A percentile compares a stretch with the other conserved stretches of the same genome.
phyloP scores from a whole-genome alignment of 1,284 basidiomycete species.

The Coniophora puteana region DNA sequence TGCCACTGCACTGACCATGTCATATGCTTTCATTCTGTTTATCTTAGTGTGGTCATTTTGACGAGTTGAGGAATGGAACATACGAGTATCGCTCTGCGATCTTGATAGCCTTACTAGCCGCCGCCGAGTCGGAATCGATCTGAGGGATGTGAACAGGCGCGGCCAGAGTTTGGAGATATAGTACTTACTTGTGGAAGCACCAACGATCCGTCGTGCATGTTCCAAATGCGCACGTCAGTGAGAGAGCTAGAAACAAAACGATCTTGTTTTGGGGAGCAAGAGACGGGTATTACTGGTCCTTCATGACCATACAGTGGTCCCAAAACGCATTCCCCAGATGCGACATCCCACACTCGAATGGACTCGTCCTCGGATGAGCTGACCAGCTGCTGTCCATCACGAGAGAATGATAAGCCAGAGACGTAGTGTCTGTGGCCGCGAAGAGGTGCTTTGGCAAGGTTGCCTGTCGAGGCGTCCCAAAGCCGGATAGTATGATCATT shows the following conservation, averaged over 20 bases:
- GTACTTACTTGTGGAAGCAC: slow-evolving; percentile 5
- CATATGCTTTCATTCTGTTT: too few relatives aligned
- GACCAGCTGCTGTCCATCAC: slow-evolving; percentile 14
- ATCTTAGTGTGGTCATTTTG: too few relatives aligned
- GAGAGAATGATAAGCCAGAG: slow-evolving; percentile 16
- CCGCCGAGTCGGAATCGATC: too few relatives aligned
- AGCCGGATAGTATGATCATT: slow-evolving; percentile 4
- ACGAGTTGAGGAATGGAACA: too few relatives aligned
- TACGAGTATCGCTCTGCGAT: too few relatives aligned
- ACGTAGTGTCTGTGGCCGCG: slow-evolving; percentile 11
- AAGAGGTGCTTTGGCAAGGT: slow-evolving; percentile 2
- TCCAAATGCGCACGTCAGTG: too few relatives aligned
- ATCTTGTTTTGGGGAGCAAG: neutral
- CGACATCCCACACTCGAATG: slow-evolving; percentile 1
- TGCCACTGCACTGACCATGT: neutral
- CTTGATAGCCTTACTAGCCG: too few relatives aligned
- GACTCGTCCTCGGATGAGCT: neutral
- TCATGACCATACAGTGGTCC: neutral
- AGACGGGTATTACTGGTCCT: too few relatives aligned
- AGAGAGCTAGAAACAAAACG: neutral
- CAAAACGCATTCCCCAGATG: neutral
- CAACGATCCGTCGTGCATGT: too few relatives aligned
- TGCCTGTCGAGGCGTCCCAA: slow-evolving; percentile 3
- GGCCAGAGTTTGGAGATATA: too few relatives aligned
- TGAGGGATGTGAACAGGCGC: too few relatives aligned